Evolutionary conservation across 2,329 filamentous ascomycete genomes (phyloP).

Genomic region (Claviceps fusiformis): DNA sequence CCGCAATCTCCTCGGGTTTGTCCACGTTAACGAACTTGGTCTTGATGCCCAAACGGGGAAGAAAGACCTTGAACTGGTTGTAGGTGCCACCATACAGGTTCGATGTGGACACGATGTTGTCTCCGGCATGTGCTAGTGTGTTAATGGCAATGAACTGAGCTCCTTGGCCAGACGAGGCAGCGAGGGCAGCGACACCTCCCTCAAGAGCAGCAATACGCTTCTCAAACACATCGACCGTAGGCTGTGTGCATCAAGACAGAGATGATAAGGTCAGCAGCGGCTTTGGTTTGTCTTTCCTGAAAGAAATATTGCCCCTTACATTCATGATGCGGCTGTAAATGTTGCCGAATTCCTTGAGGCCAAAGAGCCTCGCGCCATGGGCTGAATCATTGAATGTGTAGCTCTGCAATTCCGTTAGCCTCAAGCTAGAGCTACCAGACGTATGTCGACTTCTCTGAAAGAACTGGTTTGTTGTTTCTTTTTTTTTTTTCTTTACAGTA

Average conservation of each 20-base stretch:
- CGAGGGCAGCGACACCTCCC: constrained; percentile 76
- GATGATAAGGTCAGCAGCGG: not conserved
- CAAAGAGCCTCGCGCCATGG: constrained; percentile 87
- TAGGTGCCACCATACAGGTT: constrained; percentile 94
- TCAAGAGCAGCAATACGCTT: constrained; percentile 93
- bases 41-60: constrained; percentile 73
- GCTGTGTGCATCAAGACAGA: constrained; percentile 35
- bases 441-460: not conserved
- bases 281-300: not conserved
- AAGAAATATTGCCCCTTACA: constrained; percentile 32
- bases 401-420: constrained; percentile 38
- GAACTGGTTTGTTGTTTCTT: not conserved
- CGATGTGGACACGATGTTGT: constrained; percentile 85
- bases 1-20: constrained; percentile 62
- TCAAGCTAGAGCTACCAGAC: not conserved
- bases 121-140: constrained; percentile 71
- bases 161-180: constrained; percentile 72
- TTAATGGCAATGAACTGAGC: constrained; percentile 86
- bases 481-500: constrained; percentile 32
- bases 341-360: constrained; percentile 93
- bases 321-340: constrained; percentile 98
- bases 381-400: constrained; percentile 92
- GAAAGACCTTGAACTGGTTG: constrained; percentile 89
- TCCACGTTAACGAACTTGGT: constrained; percentile 84
- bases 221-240: constrained; percentile 91